A percentile compares a stretch with the other conserved stretches of the same genome.
These are phyloP conservation scores for Acacia acuminata DNA, from an alignment of 306 rosid genomes.

Conservation along the genomic window DNA sequence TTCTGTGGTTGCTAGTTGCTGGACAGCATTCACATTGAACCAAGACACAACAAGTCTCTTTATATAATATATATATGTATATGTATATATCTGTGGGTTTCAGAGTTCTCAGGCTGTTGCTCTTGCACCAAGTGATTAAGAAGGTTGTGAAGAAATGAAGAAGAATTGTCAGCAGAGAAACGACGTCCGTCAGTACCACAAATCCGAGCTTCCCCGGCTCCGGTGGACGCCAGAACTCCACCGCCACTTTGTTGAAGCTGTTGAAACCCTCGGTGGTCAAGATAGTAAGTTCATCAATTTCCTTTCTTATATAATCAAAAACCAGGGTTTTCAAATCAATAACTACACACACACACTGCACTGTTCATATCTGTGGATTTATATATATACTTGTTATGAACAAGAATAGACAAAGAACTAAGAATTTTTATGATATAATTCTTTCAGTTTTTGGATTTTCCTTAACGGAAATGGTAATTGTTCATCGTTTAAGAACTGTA, in stretches of 20 bases:
- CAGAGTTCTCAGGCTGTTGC: conserved; percentile 17
- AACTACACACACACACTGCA: too few relatives aligned
- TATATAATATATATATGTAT: background rate
- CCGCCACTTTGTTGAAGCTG: conserved; percentile 39
- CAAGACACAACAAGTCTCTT: background rate
- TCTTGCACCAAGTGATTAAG: background rate
- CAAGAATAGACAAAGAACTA: background rate
- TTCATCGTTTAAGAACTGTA: background rate
- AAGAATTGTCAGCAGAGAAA: conserved; percentile 26
- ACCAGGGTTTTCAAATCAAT: conserved; percentile 24
- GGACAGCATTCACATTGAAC: conserved; percentile 29
- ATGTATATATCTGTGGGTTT: conserved; percentile 4
- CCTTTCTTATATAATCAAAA: background rate
- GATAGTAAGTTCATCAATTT: conserved; percentile 20
- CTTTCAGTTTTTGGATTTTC: background rate
- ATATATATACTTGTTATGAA: background rate
- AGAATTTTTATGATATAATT: background rate
- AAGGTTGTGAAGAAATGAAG: conserved; percentile 20
- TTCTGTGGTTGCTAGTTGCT: conserved; percentile 25
- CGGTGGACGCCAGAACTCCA: conserved; percentile 50
- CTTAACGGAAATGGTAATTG: too few relatives aligned
- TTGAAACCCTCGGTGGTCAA: conserved; percentile 41
- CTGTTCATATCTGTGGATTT: background rate
- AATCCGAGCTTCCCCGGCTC: conserved; percentile 42
- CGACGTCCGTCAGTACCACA: conserved; percentile 34